Percentiles rank a stretch among this genome's conserved stretches.
Evolutionary conservation across 1,284 basidiomycete genomes (phyloP).

Genomic region (Clitocybe nebularis): DNA sequence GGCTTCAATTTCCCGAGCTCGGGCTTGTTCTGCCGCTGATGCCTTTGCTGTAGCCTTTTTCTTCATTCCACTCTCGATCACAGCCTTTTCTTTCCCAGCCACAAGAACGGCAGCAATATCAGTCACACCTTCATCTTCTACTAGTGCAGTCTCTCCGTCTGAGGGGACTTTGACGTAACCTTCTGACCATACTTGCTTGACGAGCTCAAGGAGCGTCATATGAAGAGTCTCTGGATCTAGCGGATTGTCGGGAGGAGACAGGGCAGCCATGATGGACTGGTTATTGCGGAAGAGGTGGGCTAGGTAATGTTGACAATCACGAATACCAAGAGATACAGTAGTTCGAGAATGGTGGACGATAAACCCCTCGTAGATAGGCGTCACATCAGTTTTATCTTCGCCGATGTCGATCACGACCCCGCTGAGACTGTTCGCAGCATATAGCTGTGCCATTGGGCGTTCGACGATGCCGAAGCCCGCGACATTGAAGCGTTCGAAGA

Average conservation of each 20-base stretch:
- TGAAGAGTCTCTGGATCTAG: slow-evolving; percentile 44
- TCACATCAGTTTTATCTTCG: slow-evolving; percentile 70
- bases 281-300: slow-evolving; percentile 67
- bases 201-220: slow-evolving; percentile 52
- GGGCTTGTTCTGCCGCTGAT: slow-evolving; percentile 74
- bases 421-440: slow-evolving; percentile 73
- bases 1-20: slow-evolving; percentile 76
- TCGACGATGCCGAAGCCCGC: slow-evolving; percentile 84
- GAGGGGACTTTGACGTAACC: slow-evolving; percentile 68
- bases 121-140: slow-evolving; percentile 84
- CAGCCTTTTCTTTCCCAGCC: slow-evolving; percentile 76
- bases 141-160: slow-evolving; percentile 57
- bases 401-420: slow-evolving; percentile 89
- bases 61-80: slow-evolving; percentile 78
- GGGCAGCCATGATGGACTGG: slow-evolving; percentile 59
- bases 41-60: slow-evolving; percentile 73
- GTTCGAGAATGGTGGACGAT: slow-evolving; percentile 59
- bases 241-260: slow-evolving; percentile 51
- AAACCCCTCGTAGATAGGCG: slow-evolving; percentile 79
- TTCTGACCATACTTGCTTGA: slow-evolving; percentile 55
- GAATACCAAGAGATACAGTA: slow-evolving; percentile 61
- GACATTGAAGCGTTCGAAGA: slow-evolving; percentile 95
- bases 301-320: slow-evolving; percentile 75
- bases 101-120: slow-evolving; percentile 82
- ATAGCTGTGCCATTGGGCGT: slow-evolving; percentile 81